A percentile compares a stretch with the other conserved stretches of the same genome.
Conservation (phyloP, 2,329 filamentous ascomycete genomes). For the Botrytis pseudocinerea region DNA sequence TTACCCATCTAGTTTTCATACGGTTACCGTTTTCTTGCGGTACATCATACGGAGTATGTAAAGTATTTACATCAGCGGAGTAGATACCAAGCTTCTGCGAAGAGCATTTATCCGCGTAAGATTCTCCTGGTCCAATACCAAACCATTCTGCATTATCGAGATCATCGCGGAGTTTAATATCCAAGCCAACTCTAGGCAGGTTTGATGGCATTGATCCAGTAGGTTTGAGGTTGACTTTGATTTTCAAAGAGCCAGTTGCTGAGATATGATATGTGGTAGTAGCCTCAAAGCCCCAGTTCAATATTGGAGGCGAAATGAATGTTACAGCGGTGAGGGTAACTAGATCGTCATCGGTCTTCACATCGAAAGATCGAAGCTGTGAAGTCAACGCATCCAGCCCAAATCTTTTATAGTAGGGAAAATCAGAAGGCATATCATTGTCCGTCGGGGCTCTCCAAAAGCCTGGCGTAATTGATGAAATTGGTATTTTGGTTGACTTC, state of each 20-base stretch:
- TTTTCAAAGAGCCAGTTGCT: constrained; percentile 46
- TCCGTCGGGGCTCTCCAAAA: constrained; percentile 68
- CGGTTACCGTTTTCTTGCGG: constrained; percentile 51
- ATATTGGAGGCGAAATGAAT: constrained; percentile 58
- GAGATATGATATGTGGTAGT: constrained; percentile 54
- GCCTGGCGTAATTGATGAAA: constrained; percentile 29
- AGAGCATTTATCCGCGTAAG: constrained; percentile 65
- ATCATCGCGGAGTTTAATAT: constrained; percentile 50
- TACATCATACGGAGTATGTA: constrained; percentile 64
- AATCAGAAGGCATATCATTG: constrained; percentile 58
- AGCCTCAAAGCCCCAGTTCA: constrained; percentile 58
- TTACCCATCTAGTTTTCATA: constrained; percentile 22
- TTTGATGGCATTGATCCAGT: constrained; percentile 53
- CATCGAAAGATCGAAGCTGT: constrained; percentile 47
- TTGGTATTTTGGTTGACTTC: not conserved
- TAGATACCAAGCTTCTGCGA: constrained; percentile 60
- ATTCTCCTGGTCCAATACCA: constrained; percentile 65
- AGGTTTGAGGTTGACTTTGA: constrained; percentile 50
- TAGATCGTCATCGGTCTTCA: constrained; percentile 37
- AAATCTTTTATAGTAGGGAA: constrained; percentile 58
- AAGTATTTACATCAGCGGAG: constrained; percentile 48
- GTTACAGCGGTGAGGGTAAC: constrained; percentile 48
- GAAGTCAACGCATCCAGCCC: constrained; percentile 50
- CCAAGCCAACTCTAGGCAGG: constrained; percentile 62
- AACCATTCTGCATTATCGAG: constrained; percentile 61